Evolutionary conservation across 1,139 yeast genomes (phyloP), one percentile per base, ranked within the genome.

Genomic region (Yamadazyma buinensis): DNA sequence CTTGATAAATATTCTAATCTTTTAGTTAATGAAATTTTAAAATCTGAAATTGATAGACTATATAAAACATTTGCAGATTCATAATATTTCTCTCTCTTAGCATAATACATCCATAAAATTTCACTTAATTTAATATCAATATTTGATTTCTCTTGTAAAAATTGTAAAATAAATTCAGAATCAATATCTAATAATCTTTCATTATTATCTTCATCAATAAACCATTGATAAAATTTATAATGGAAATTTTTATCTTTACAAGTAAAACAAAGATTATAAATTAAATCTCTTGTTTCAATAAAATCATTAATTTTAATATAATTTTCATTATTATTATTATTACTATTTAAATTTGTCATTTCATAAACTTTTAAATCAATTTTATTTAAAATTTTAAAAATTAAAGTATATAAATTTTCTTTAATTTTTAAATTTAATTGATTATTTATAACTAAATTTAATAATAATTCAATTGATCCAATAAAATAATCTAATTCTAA

Each of bases 161-260:
- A 94, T 23, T 83, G 78, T 38, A 86, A 66, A 29, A 92, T 78
- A 50, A 69, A 90, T 9, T 92, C 87, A 0, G 97, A 86, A 17
- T 17, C 7, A 40, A 90, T 72, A 33, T 83, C 86, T 44, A 92
- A 66, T 29, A 94, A 65, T 39, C 88, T 75, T 37, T 84, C 94
- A 42, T 85, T 82, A 23, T 80, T 73, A 2, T 87, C 90, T 52
- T 85, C 85, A 29, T 72, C 64, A 27, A 88, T 80, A 49, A 87
- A 81, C 97, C 98, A 94, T 53, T 86, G 95, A 56, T 94, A 94
- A 46, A 92, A 77, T 45, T 85, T 84, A 57, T 82, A 87, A 46
- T 94, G 98, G 70, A 94, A 94, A 12, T 78, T 57, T 51, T 82
- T 86, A 52, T 92, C 97, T 32, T 74, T 69, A 32, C 84, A 81